phyloP scores from a whole-genome alignment of 2,329 filamentous ascomycete genomes.

The Coniochaeta sp. region DNA sequence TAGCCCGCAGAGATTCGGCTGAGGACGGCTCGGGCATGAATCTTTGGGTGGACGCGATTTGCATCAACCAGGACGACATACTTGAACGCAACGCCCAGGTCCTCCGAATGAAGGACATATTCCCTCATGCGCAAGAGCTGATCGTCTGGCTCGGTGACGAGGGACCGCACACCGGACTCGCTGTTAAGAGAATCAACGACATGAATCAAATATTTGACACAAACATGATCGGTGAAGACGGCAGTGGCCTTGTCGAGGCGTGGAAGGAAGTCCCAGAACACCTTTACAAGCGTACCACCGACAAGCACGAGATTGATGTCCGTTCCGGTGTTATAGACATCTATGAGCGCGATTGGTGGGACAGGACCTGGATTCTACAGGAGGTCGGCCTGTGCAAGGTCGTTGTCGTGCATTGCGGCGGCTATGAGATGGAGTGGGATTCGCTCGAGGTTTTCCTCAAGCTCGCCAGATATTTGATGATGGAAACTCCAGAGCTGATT shows the following conservation, averaged over 20 bases:
- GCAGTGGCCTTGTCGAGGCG: neutral
- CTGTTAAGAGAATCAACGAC: neutral
- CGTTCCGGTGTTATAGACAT: neutral
- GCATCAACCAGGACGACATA: constrained; percentile 2
- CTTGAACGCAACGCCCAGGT: constrained; percentile 10
- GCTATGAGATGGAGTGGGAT: neutral
- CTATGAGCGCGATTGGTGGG: neutral
- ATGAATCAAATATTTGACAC: neutral
- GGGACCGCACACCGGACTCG: neutral
- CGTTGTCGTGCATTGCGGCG: neutral
- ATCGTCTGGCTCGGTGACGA: constrained; percentile 10
- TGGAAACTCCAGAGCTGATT: neutral
- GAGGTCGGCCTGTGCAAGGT: neutral
- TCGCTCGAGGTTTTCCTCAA: neutral
- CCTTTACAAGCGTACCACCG: neutral
- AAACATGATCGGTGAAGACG: neutral
- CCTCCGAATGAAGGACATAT: constrained; percentile 17
- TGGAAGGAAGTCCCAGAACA: neutral
- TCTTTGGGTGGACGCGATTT: constrained; percentile 4
- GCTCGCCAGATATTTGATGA: neutral
- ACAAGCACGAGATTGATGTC: neutral
- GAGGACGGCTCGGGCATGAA: neutral
- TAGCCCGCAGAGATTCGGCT: neutral
- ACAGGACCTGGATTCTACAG: neutral
- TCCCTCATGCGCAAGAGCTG: constrained; percentile 10